Evolutionary conservation across 148 eudicot genomes (phyloP), one percentile per base, ranked within the genome.

Genomic region (Pharnaceum exiguum): DNA sequence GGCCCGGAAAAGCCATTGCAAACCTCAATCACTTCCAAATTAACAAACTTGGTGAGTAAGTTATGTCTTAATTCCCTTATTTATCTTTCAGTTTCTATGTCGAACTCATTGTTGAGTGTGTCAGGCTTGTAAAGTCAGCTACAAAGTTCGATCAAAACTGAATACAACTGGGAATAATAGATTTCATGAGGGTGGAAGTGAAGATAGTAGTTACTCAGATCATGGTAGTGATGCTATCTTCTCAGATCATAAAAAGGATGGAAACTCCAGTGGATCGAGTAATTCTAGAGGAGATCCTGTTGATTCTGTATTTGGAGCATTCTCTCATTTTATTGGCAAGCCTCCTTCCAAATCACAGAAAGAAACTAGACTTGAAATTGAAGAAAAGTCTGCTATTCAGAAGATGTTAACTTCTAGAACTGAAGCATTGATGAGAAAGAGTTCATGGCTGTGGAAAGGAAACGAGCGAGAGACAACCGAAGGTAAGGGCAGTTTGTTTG

Each of bases 1-100:
- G 89, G 85, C 72, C 84, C 96, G 51, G 90, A 93, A 30, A 88
- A 88, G 75, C 95, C 99, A 75, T 69, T 93, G 63, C 99, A 83
- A 76, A 79, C 59, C 60, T 84, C 95, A 53, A 70, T 93, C 52
- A 82, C 96, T 57, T 93, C 99, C 25, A 93, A 85, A 61, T 48
- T 93, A 65, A 79, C 98, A 46, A 79, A 71, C 71, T 74, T 91
- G 94, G 98, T 91, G n/a, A n/a, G 98, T 91, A 23, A 60, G 90
- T 80, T 13, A 19, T 57, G 51, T 27, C 32, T 69, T 36, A 58
- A 55, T 40, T 59, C 24, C 62, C 30, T 23, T 22, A 55, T 63
- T 32, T 46, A 38, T 44, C 55, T 4, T 64, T 2, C 21, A 16
- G 28, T n/a, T n/a, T n/a, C n/a, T n/a, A n/a, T n/a, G n/a, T n/a